These are phyloP conservation scores for Coniochaeta ligniaria DNA, from an alignment of 2,329 filamentous ascomycete genomes.

Conservation along the genomic window DNA sequence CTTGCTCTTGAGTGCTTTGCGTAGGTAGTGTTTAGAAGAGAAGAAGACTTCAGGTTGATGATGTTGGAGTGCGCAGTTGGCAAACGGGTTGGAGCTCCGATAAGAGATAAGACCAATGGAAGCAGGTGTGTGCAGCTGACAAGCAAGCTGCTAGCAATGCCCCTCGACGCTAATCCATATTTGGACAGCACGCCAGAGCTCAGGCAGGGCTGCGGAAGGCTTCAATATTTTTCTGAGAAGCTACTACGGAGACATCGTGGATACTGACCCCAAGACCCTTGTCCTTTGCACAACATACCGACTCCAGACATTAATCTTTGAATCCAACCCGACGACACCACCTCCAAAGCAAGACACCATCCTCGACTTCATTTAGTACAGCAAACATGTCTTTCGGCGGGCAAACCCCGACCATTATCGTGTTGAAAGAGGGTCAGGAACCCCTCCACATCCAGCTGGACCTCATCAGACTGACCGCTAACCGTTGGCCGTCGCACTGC, in stretches of 20 bases:
- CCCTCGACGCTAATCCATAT: background rate
- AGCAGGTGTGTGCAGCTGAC: background rate
- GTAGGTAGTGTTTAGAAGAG: too few relatives aligned
- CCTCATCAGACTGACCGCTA: background rate
- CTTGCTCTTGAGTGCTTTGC: too few relatives aligned
- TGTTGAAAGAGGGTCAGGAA: slow-evolving; percentile 20
- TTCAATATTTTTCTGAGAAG: slow-evolving; percentile 15
- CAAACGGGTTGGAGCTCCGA: too few relatives aligned
- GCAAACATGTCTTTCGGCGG: slow-evolving; percentile 19
- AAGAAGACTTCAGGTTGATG: too few relatives aligned
- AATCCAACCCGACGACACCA: background rate
- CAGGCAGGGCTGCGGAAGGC: slow-evolving; percentile 6
- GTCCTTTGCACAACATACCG: slow-evolving; percentile 4
- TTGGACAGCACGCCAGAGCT: background rate
- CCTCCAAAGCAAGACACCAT: background rate
- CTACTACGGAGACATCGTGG: slow-evolving; percentile 5
- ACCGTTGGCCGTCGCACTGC: slow-evolving; percentile 12
- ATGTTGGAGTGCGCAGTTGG: too few relatives aligned
- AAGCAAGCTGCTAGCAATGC: background rate
- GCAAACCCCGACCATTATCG: slow-evolving; percentile 20
- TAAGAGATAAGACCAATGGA: background rate
- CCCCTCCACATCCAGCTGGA: slow-evolving; percentile 11
- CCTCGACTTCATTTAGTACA: background rate
- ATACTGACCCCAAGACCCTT: slow-evolving; percentile 3
- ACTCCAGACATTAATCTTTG: background rate